Evolutionary conservation across 2,329 filamentous ascomycete species (phyloP).

Genomic region (Colletotrichum abscissum): DNA sequence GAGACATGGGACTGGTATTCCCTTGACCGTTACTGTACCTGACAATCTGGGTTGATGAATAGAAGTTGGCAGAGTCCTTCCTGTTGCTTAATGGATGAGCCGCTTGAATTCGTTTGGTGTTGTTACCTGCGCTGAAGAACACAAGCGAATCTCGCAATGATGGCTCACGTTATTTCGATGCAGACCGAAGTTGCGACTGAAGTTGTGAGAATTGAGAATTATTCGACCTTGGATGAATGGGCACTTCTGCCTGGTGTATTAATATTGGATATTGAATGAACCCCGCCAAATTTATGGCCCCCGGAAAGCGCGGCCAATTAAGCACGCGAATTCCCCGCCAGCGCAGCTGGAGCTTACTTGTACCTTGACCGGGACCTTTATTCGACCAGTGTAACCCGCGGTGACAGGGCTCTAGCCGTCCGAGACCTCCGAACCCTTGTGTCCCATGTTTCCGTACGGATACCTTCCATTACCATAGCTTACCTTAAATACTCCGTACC

Average conservation of each 20-base stretch:
- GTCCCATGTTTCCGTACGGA: background rate
- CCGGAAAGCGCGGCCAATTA: slow-evolving; percentile 17
- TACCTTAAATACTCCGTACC: background rate
- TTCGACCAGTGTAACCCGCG: slow-evolving; percentile 5
- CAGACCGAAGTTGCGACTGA: too few relatives aligned
- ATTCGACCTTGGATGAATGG: too few relatives aligned
- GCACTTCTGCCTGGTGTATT: background rate
- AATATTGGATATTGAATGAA: background rate
- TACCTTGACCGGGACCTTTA: slow-evolving; percentile 2
- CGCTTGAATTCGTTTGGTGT: too few relatives aligned
- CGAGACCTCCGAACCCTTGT: slow-evolving; percentile 33
- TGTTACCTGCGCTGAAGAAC: too few relatives aligned
- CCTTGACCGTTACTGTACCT: too few relatives aligned
- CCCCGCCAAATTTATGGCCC: background rate
- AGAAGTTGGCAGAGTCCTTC: too few relatives aligned
- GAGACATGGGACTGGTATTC: too few relatives aligned
- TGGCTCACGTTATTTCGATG: too few relatives aligned
- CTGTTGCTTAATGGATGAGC: too few relatives aligned
- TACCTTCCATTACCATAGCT: too few relatives aligned
- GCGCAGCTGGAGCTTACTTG: background rate
- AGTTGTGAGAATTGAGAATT: background rate
- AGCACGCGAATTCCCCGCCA: background rate
- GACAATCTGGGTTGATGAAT: too few relatives aligned
- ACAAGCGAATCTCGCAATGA: too few relatives aligned
- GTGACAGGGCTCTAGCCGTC: slow-evolving; percentile 14